These are phyloP conservation scores for Solanum habrochaites DNA, from an alignment of 257 asterid genomes.

Conservation along the genomic window DNA sequence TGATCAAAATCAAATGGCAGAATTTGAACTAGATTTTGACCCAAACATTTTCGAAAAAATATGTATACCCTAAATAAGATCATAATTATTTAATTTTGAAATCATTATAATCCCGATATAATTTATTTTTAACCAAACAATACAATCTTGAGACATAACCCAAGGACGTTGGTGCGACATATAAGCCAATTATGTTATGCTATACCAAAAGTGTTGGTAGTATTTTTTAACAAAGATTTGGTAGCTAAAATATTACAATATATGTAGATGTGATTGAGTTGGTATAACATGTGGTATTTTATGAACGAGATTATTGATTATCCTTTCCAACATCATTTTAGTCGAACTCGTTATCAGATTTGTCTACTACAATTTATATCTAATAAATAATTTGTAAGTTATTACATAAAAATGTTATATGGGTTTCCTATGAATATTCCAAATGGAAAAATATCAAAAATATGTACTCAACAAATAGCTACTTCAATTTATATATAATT, in stretches of 20 bases:
- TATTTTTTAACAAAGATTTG: neutral
- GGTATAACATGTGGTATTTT: neutral
- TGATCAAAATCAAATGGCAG: too few relatives aligned
- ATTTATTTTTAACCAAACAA: too few relatives aligned
- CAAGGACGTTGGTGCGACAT: neutral
- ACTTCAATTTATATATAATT: neutral
- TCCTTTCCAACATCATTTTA: accelerated
- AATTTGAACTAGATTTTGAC: too few relatives aligned
- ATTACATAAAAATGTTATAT: neutral
- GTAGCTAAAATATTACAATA: neutral
- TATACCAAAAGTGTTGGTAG: neutral
- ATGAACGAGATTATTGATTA: neutral
- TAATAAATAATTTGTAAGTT: too few relatives aligned
- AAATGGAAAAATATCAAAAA: neutral
- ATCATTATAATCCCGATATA: too few relatives aligned
- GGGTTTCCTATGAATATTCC: neutral
- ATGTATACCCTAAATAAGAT: too few relatives aligned
- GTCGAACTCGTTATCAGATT: accelerated
- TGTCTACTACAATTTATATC: neutral
- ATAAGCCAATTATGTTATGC: neutral
- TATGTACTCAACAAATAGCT: neutral
- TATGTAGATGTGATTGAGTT: too few relatives aligned
- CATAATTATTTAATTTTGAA: too few relatives aligned
- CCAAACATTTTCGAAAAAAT: too few relatives aligned
- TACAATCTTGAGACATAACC: neutral